Evolutionary conservation across 768 basidiomycete species (phyloP).

Genomic region (Termitomyces sp.): DNA sequence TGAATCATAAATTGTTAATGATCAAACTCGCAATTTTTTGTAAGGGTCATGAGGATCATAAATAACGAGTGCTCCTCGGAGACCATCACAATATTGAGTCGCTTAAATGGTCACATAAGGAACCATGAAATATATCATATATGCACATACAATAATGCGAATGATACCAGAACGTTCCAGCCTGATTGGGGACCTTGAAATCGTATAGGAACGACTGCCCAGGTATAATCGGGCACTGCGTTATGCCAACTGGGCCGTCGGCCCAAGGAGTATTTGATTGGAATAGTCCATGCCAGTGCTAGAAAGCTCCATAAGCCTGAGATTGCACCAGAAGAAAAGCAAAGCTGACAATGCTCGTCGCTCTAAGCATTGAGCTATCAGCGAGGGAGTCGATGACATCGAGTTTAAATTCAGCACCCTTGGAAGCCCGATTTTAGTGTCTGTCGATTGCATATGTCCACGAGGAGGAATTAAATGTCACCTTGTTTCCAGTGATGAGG

Average conservation of each 20-base stretch:
- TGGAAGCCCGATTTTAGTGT: background rate
- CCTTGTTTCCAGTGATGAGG: background rate
- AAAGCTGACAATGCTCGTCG: constrained; percentile 2
- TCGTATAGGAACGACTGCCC: background rate
- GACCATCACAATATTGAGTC: constrained; percentile 11
- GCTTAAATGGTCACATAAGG: background rate
- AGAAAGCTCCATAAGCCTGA: background rate
- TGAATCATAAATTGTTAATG: background rate
- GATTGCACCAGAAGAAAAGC: no score
- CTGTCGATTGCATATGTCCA: background rate
- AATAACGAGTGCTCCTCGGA: constrained; percentile 8
- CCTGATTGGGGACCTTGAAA: background rate
- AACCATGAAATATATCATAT: background rate
- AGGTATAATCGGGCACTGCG: constrained; percentile 2
- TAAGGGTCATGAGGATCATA: constrained; percentile 33
- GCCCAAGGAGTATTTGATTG: background rate
- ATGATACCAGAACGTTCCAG: constrained; percentile 6
- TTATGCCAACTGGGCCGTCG: background rate
- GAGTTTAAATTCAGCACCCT: background rate
- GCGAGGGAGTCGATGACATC: constrained; percentile 1
- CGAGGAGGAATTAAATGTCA: background rate
- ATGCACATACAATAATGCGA: constrained; percentile 1
- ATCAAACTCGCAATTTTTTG: background rate
- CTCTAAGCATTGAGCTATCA: background rate
- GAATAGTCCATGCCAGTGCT: constrained; percentile 5